A percentile compares a stretch with the other conserved stretches of the same genome.
These are phyloP conservation scores for Eragrostis tef DNA, from an alignment of 202 grass and related monocot species.

Conservation along the genomic window DNA sequence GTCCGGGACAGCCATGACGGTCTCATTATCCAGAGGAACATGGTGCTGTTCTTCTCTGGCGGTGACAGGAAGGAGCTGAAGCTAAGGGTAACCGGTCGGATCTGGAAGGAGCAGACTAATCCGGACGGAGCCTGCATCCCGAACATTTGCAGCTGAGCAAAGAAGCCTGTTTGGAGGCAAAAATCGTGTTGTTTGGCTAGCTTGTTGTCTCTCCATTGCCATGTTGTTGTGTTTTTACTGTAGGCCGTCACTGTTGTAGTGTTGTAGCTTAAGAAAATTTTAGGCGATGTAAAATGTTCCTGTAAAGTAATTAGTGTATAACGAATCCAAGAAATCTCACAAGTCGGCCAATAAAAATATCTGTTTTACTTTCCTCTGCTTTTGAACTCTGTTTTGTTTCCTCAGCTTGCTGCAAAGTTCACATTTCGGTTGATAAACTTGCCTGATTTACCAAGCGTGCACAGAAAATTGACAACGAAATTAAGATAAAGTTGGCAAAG, in stretches of 20 bases:
- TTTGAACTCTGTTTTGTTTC: background rate
- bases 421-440: background rate
- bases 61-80: constrained; percentile 84
- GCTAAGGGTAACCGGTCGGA: constrained; percentile 74
- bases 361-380: background rate
- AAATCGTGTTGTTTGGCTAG: constrained; percentile 52
- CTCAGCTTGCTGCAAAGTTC: background rate
- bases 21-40: constrained; percentile 84
- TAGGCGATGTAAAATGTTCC: constrained; percentile 51
- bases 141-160: constrained; percentile 70
- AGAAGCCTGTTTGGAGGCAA: constrained; percentile 16
- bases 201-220: constrained; percentile 50
- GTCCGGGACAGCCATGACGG: constrained; percentile 93
- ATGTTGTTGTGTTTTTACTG: constrained; percentile 38
- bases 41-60: constrained; percentile 84
- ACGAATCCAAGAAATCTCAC: constrained; percentile 44
- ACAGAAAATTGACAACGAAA: background rate
- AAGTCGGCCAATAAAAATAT: constrained; percentile 39
- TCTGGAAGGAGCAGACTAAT: constrained; percentile 83
- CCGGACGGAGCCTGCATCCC: constrained; percentile 68
- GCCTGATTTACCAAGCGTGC: background rate
- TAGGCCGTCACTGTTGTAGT: constrained; percentile 42
- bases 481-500: too few species aligned
- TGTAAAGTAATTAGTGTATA: constrained; percentile 68
- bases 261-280: constrained; percentile 40